Percentiles rank a stretch among this genome's conserved stretches.
Conservation (phyloP, 208 protist species). For the Jaenimonas drosophilae region DNA sequence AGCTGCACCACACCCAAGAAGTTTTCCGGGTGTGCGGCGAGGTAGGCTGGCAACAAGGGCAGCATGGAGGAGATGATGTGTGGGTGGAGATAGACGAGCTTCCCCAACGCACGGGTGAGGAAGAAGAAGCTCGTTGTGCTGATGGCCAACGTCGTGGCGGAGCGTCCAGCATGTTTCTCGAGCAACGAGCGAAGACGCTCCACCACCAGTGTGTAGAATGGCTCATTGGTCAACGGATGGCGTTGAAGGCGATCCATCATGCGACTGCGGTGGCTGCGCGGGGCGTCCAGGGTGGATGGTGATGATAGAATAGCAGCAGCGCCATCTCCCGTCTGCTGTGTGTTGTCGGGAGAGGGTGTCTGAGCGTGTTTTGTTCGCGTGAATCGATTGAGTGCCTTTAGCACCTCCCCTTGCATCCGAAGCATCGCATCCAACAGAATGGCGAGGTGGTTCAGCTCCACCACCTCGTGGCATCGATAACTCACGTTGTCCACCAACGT, state of each 20-base stretch:
- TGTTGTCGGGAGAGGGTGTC: no score
- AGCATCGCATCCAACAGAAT: constrained; percentile 42
- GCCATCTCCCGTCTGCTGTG: no score
- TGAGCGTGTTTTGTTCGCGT: background rate
- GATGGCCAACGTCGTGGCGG: background rate
- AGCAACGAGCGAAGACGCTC: constrained; percentile 16
- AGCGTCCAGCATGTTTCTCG: background rate
- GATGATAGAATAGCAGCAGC: background rate
- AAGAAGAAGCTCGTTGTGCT: constrained; percentile 37
- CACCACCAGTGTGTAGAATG: constrained; percentile 19
- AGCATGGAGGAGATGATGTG: constrained; percentile 23
- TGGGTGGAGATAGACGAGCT: constrained; percentile 32
- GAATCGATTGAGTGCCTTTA: constrained; percentile 2
- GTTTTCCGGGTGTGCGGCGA: constrained; percentile 32
- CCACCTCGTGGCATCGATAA: background rate
- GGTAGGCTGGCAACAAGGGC: constrained; percentile 22
- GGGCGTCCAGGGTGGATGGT: background rate
- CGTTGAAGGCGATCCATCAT: background rate
- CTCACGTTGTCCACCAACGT: constrained; percentile 55
- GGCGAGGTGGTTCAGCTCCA: constrained; percentile 7
- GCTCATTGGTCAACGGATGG: constrained; percentile 32
- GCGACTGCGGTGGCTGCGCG: background rate
- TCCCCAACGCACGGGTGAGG: constrained; percentile 45
- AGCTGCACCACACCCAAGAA: constrained; percentile 35
- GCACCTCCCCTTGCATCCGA: constrained; percentile 25